These are phyloP conservation scores for Tulasnella sp. DNA, from an alignment of 768 basidiomycete genomes.

Conservation along the genomic window DNA sequence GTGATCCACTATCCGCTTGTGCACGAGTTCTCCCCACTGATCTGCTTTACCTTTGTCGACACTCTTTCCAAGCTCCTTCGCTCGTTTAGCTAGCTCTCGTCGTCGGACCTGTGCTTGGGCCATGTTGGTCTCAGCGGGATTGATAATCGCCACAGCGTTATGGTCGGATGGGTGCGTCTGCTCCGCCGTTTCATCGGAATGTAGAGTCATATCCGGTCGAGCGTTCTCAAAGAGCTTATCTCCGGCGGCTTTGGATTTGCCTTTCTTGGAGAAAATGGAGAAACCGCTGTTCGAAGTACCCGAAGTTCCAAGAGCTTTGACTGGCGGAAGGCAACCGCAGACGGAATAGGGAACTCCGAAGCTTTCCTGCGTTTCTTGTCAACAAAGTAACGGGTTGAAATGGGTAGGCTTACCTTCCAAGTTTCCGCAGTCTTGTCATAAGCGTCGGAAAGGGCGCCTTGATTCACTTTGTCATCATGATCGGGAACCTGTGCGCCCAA, in stretches of 20 bases:
- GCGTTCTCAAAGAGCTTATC: constrained; percentile 26
- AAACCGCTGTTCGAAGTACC: not conserved
- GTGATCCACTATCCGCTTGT: not conserved
- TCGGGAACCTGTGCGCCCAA: constrained; percentile 39
- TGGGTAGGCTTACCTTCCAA: constrained; percentile 48
- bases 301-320: not conserved
- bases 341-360: constrained; percentile 59
- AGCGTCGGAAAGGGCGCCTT: constrained; percentile 49
- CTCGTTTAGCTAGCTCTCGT: constrained; percentile 8
- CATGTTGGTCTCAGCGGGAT: constrained; percentile 9
- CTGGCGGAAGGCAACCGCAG: constrained; percentile 59
- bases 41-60: not conserved
- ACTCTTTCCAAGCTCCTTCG: constrained; percentile 13
- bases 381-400: not conserved
- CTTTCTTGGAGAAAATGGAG: constrained; percentile 22
- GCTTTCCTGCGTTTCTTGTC: constrained; percentile 44
- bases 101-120: not conserved
- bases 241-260: constrained; percentile 10
- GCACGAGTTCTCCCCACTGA: not conserved
- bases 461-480: constrained; percentile 56
- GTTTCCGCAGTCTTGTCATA: constrained; percentile 58
- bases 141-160: constrained; percentile 33
- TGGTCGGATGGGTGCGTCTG: constrained; percentile 38
- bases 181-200: constrained; percentile 31
- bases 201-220: constrained; percentile 35